A percentile compares a stretch with the other conserved stretches of the same genome.
These are phyloP conservation scores for Poa pratensis DNA, from an alignment of 176 grass and related monocot species.

Conservation along the genomic window DNA sequence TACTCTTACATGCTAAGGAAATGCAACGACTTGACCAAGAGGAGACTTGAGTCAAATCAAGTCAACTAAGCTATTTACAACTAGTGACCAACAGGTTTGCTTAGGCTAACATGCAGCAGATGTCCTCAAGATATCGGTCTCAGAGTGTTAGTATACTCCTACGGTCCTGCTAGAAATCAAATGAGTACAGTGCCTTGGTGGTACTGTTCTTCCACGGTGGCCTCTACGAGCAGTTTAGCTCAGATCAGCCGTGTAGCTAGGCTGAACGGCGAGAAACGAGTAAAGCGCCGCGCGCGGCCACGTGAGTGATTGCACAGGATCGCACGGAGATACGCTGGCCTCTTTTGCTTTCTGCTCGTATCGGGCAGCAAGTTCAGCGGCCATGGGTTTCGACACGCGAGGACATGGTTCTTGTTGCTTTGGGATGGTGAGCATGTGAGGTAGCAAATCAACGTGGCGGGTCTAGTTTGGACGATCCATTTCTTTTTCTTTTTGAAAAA, in stretches of 20 bases:
- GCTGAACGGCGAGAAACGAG: background rate
- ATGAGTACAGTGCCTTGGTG: background rate
- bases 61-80: too few species aligned
- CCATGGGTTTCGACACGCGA: conserved; percentile 18
- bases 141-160: too few species aligned
- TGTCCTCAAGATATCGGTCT: background rate
- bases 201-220: background rate
- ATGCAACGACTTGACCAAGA: too few species aligned
- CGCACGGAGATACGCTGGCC: conserved; percentile 41
- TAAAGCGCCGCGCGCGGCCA: conserved; percentile 13
- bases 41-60: too few species aligned
- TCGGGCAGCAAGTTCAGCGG: background rate
- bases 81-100: too few species aligned
- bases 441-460: conserved; percentile 33
- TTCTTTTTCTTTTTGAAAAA: too few species aligned
- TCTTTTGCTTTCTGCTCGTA: conserved; percentile 31
- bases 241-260: background rate
- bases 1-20: too few species aligned
- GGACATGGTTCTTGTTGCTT: background rate
- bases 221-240: background rate
- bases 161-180: too few species aligned
- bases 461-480: background rate
- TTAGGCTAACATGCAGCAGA: background rate
- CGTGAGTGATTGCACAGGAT: conserved; percentile 42
- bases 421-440: background rate